These are phyloP conservation scores for Capsicum chinense DNA, from an alignment of 257 asterid genomes.

Conservation along the genomic window DNA sequence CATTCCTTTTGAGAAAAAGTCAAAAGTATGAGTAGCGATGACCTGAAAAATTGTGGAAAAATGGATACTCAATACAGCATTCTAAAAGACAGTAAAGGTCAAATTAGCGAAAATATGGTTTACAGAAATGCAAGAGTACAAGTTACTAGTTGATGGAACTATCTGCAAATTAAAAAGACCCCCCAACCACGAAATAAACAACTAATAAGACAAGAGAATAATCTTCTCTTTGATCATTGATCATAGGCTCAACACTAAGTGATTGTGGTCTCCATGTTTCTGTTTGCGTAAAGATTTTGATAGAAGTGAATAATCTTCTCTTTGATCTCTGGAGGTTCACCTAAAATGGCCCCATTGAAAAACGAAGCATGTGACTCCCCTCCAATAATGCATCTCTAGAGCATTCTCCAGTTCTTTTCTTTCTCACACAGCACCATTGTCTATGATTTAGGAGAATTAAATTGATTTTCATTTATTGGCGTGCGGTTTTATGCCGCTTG, in stretches of 20 bases:
- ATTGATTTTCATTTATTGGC: too few relatives aligned
- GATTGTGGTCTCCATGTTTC: too few relatives aligned
- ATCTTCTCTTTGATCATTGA: too few relatives aligned
- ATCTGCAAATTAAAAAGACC: not conserved
- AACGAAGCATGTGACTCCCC: too few relatives aligned
- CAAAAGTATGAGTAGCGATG: constrained; percentile 41
- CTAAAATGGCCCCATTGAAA: too few relatives aligned
- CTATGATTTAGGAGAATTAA: too few relatives aligned
- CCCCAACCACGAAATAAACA: constrained; percentile 13
- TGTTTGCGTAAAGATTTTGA: too few relatives aligned
- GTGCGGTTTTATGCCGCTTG: too few relatives aligned
- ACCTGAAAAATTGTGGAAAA: constrained; percentile 37
- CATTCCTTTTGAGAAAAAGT: constrained; percentile 40
- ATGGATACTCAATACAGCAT: not conserved
- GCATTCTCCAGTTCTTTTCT: not conserved
- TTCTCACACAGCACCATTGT: not conserved
- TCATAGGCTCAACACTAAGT: too few relatives aligned
- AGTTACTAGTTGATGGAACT: not conserved
- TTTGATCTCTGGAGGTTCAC: too few relatives aligned
- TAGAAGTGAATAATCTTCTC: too few relatives aligned
- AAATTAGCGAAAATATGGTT: constrained; percentile 15
- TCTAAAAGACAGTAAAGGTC: not conserved
- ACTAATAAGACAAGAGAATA: not conserved
- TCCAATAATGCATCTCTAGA: too few relatives aligned
- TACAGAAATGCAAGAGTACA: constrained; percentile 6